phyloP scores from a whole-genome alignment of 495 filamentous ascomycete genomes.

The Penicillium roqueforti region DNA sequence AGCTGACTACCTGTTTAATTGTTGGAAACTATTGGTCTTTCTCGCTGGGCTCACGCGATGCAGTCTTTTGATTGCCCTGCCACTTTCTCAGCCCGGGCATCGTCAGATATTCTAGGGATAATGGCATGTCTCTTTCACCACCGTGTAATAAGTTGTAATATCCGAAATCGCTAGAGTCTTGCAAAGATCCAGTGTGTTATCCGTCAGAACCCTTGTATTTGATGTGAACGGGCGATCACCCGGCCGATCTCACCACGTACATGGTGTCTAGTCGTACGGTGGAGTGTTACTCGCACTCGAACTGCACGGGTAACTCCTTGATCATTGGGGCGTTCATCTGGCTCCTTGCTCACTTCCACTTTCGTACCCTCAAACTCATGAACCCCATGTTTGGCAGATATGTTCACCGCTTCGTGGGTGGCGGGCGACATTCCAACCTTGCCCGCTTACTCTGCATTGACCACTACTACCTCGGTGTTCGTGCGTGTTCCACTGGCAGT shows the following conservation, averaged over 20 bases:
- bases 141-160: constrained; percentile 56
- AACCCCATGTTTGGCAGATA: constrained; percentile 43
- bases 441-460: constrained; percentile 50
- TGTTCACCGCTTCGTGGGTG: constrained; percentile 51
- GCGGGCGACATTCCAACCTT: constrained; percentile 52
- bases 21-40: neutral
- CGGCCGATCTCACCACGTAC: constrained; percentile 51
- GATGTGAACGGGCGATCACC: constrained; percentile 53
- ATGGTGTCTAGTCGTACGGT: constrained; percentile 50
- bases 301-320: constrained; percentile 48
- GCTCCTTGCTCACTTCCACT: constrained; percentile 45
- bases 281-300: constrained; percentile 52
- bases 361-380: constrained; percentile 51
- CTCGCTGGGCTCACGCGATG: neutral
- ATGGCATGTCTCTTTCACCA: constrained; percentile 50
- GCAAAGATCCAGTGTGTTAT: constrained; percentile 48
- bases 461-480: constrained; percentile 52
- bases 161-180: constrained; percentile 55
- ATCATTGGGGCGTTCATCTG: constrained; percentile 46
- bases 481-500: constrained; percentile 36
- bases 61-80: constrained; percentile 15
- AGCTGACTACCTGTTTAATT: neutral
- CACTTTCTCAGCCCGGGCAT: constrained; percentile 29
- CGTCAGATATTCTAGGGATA: constrained; percentile 35
- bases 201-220: constrained; percentile 44